Percentiles rank a stretch among this genome's conserved stretches.
These are phyloP conservation scores for Cyberlindnera euphorbiae DNA, from an alignment of 805 yeast genomes.

Conservation along the genomic window DNA sequence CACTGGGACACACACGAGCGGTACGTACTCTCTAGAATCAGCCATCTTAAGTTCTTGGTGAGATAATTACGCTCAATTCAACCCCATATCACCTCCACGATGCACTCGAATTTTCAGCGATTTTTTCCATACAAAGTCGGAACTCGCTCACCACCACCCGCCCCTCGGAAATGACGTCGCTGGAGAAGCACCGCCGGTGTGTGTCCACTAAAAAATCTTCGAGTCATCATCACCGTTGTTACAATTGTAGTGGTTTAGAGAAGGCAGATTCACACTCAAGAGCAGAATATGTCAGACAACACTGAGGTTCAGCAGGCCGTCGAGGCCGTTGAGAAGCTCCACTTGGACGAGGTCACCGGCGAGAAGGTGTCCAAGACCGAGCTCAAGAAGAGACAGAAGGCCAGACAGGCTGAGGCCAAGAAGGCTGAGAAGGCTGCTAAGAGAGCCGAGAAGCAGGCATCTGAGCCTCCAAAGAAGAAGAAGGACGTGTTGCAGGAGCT, in stretches of 20 bases:
- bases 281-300: slow-evolving; percentile 7
- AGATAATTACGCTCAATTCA: too few species aligned
- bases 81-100: too few species aligned
- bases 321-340: slow-evolving; percentile 71
- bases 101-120: background rate
- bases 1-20: too few species aligned
- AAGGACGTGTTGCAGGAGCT: slow-evolving; percentile 78
- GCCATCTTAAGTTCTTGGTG: too few species aligned
- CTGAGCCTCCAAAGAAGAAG: slow-evolving; percentile 43
- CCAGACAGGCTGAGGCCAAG: slow-evolving; percentile 80
- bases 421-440: slow-evolving; percentile 85
- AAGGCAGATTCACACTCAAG: too few species aligned
- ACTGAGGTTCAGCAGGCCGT: slow-evolving; percentile 43
- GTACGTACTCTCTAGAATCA: slow-evolving; percentile 9
- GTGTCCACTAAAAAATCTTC: too few species aligned
- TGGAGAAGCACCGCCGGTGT: too few species aligned
- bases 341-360: slow-evolving; percentile 91
- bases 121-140: background rate
- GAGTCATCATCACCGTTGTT: too few species aligned
- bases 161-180: slow-evolving; percentile 1
- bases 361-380: slow-evolving; percentile 95
- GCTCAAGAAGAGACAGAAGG: slow-evolving; percentile 92
- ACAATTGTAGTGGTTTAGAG: too few species aligned
- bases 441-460: slow-evolving; percentile 36
- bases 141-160: background rate